Base-by-base conservation (phyloP, 1,139 yeast species). In the Eremothecium cymbalariae region DNA sequence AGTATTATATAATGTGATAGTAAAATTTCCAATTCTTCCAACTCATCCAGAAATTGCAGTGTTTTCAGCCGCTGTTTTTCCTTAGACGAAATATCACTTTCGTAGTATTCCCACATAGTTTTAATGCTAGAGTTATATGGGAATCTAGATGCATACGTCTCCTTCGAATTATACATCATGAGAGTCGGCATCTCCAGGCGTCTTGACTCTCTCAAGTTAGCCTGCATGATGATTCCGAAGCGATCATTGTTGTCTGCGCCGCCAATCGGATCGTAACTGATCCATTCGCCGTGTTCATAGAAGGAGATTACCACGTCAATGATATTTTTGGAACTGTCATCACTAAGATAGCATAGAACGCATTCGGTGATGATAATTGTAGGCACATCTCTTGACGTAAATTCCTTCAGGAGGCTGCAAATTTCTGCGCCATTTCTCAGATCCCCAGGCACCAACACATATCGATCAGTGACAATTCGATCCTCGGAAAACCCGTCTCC, bases 351-450 rank as follows among this genome's bases (percentile, higher is more conserved):
- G 54, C 97, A 90, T 20, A 90, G 64, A 32, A 88, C 88, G 59
- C 97, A 90, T 57, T 90, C 98, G 38, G 94, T 79, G 18, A 90
- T 61, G 2, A 88, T 60, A 7, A 90, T 53, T 0, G 96, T 85
- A 1, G 94, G 93, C 1, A 61, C 32, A 0, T 50, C 33, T 1
- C 53, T 31, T 37, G 68, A 67, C 22, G 77, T 62, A 0, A 44
- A 18, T 16, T 27, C n/a, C 1, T 23, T 6, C 12, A 62, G 31
- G 6, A 44, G 15, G 0, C 31, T 25, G n/a, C 42, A 18, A 1
- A 57, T 43, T 3, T 42, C 31, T 0, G 34, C 40, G 1, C 33
- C 14, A 12, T 52, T 39, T 6, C 52, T 47, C 12, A 61, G 39
- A 42, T 60, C 62, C 33, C 55, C 37, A 2, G 55, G 39, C 6